phyloP scores from a whole-genome alignment of 768 basidiomycete species.

The Tulasnella sp. region DNA sequence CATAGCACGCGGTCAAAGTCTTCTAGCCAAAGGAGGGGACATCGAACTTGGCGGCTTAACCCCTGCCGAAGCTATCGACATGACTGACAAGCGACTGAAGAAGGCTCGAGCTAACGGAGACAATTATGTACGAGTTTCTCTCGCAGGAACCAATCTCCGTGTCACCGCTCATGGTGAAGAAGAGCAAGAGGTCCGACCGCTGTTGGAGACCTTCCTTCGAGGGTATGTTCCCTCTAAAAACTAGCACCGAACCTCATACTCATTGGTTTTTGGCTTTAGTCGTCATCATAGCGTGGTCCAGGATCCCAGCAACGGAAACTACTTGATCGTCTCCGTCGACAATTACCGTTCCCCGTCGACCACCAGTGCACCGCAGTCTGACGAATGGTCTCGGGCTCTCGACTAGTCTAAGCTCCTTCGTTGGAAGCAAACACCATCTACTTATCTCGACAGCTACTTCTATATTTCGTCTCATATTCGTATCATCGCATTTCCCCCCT shows the following conservation, averaged over 20 bases:
- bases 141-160: constrained; percentile 1
- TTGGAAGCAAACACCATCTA: not conserved
- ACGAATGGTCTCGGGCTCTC: constrained; percentile 11
- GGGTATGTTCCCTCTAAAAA: not conserved
- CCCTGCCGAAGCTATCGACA: constrained; percentile 3
- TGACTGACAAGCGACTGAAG: constrained; percentile 1
- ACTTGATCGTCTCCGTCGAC: constrained; percentile 3
- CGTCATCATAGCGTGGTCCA: constrained; percentile 10
- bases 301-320: constrained; percentile 2
- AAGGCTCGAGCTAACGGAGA: not conserved
- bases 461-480: not conserved
- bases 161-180: not conserved
- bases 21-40: constrained; percentile 1
- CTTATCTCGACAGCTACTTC: not conserved
- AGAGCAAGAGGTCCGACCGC: constrained; percentile 2
- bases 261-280: not conserved
- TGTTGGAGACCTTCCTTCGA: constrained; percentile 7
- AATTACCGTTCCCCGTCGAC: not conserved
- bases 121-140: constrained; percentile 1
- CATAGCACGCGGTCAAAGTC: not conserved
- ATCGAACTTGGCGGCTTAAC: constrained; percentile 10
- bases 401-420: not conserved
- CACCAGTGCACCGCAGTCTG: constrained; percentile 1
- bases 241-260: not conserved
- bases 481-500: not conserved